Percentiles rank a stretch among this genome's conserved stretches.
These are phyloP conservation scores for Jatropha curcas DNA, from an alignment of 345 rosid species.

Conservation along the genomic window DNA sequence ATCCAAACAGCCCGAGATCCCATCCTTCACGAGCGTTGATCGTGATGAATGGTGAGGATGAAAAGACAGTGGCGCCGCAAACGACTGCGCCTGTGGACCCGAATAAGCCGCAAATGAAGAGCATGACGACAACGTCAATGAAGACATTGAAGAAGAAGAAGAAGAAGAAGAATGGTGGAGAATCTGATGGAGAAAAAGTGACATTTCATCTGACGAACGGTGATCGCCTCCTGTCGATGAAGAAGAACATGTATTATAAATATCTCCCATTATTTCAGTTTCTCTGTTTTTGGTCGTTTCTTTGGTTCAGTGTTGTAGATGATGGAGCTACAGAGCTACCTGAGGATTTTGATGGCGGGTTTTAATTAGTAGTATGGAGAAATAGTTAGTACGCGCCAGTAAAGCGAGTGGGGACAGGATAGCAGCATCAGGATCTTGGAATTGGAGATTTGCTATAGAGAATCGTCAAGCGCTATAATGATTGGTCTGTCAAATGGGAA, in stretches of 20 bases:
- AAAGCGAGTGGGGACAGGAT: neutral
- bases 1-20: slow-evolving; percentile 31
- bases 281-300: neutral
- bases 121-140: slow-evolving; percentile 13
- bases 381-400: slow-evolving; percentile 7
- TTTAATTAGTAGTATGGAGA: neutral
- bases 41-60: neutral
- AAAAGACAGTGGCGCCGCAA: neutral
- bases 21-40: neutral
- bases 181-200: slow-evolving; percentile 62
- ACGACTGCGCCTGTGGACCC: neutral
- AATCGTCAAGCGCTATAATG: slow-evolving; percentile 20
- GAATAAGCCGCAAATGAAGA: slow-evolving; percentile 26
- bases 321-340: no score
- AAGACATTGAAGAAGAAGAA: slow-evolving; percentile 27
- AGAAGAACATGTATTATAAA: slow-evolving; percentile 27
- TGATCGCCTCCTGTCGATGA: slow-evolving; percentile 26
- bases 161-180: slow-evolving; percentile 54
- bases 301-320: no score
- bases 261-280: slow-evolving; percentile 10
- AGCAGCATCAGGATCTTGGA: neutral
- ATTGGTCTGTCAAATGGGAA: slow-evolving; percentile 38
- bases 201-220: slow-evolving; percentile 55
- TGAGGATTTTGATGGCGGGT: slow-evolving; percentile 9
- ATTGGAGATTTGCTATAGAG: neutral